Conservation (phyloP, 2,329 filamentous ascomycete species). For the Colletotrichum spinosum region DNA sequence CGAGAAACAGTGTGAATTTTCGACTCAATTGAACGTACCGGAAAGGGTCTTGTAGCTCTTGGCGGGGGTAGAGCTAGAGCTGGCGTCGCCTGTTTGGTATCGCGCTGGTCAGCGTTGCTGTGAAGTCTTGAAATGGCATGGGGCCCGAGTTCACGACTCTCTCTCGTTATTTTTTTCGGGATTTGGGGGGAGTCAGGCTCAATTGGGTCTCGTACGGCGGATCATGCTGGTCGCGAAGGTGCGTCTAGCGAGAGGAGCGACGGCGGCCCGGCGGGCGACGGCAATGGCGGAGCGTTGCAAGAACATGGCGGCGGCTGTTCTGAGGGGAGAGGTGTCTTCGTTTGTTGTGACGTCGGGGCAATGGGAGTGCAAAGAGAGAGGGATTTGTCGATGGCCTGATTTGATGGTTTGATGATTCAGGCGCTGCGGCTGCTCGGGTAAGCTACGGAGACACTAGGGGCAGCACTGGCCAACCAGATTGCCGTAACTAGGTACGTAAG, state of each 20-base stretch:
- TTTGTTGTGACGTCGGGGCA: conserved; percentile 36
- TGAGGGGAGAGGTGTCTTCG: conserved; percentile 28
- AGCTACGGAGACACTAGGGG: conserved; percentile 30
- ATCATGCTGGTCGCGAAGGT: conserved; percentile 70
- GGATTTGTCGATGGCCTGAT: conserved; percentile 63
- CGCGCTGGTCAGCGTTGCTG: conserved; percentile 30
- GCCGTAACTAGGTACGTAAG: conserved; percentile 38
- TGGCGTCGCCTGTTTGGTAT: conserved; percentile 49
- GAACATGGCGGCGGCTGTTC: conserved; percentile 63
- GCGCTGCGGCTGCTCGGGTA: conserved; percentile 37
- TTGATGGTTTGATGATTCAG: conserved; percentile 47
- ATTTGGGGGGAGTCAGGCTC: conserved; percentile 34
- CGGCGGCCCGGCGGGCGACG: conserved; percentile 70
- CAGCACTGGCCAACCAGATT: conserved; percentile 39
- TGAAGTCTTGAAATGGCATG: conserved; percentile 23
- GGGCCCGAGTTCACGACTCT: not conserved
- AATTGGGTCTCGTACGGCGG: conserved; percentile 63
- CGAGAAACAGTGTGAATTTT: conserved; percentile 19
- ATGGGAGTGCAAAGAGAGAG: conserved; percentile 47
- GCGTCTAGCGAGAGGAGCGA: conserved; percentile 65
- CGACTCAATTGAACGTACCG: conserved; percentile 52
- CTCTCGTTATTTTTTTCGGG: conserved; percentile 26
- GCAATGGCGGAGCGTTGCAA: conserved; percentile 72
- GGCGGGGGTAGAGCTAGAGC: conserved; percentile 50
- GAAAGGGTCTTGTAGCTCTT: conserved; percentile 58